Conservation (phyloP, 2,329 filamentous ascomycete genomes). For the Penicillium sp. region DNA sequence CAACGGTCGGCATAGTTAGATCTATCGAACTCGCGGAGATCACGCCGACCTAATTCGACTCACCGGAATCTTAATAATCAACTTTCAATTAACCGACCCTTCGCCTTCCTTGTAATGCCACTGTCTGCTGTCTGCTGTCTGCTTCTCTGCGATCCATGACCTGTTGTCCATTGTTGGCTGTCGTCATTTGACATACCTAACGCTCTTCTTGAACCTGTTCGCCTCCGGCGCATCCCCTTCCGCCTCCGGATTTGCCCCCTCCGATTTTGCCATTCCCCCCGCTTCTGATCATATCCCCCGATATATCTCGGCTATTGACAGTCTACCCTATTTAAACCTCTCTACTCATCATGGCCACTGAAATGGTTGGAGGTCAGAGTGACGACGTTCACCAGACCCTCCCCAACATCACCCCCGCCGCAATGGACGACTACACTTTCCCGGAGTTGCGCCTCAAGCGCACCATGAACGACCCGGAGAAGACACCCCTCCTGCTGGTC, state of each 20-base stretch:
- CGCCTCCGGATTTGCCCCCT: conserved; percentile 18
- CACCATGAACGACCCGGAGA: conserved; percentile 50
- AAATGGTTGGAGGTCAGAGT: conserved; percentile 29
- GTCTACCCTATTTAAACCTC: not conserved
- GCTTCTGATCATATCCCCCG: conserved; percentile 3
- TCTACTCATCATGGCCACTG: conserved; percentile 27
- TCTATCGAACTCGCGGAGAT: no score
- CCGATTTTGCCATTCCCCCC: conserved; percentile 12
- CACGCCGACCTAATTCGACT: no score
- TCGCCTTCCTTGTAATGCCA: no score
- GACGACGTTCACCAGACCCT: conserved; percentile 31
- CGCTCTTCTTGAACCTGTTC: not conserved
- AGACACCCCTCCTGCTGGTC: conserved; percentile 51
- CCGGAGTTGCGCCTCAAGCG: conserved; percentile 48
- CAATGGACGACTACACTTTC: conserved; percentile 47
- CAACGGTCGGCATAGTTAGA: no score
- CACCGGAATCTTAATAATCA: no score
- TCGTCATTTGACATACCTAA: no score
- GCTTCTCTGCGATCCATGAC: no score
- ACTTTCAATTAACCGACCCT: no score
- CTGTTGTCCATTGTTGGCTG: no score
- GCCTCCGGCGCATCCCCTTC: conserved; percentile 11
- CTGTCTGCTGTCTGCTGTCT: no score
- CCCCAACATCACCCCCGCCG: conserved; percentile 26
- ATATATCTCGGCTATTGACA: not conserved